Percentiles rank a stretch among this genome's conserved stretches.
These are phyloP conservation scores for Drechslera avenae DNA, from an alignment of 2,329 filamentous ascomycete genomes.

Conservation along the genomic window DNA sequence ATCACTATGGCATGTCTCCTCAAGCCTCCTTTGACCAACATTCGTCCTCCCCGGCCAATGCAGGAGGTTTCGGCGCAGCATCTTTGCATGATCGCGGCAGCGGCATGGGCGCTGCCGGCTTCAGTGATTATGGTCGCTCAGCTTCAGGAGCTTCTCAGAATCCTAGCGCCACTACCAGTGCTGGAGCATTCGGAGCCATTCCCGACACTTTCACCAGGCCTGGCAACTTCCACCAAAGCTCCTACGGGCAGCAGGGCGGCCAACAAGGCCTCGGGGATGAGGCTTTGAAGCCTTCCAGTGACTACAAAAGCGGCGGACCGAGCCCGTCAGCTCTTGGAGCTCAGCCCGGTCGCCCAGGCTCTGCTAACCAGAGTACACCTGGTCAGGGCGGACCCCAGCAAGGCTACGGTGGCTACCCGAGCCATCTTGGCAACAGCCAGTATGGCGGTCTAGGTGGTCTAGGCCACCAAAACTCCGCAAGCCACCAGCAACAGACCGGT, in stretches of 20 bases:
- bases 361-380: constrained; percentile 63
- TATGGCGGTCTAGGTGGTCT: constrained; percentile 61
- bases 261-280: constrained; percentile 56
- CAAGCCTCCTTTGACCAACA: constrained; percentile 66
- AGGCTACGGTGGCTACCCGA: constrained; percentile 62
- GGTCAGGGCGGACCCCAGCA: constrained; percentile 61
- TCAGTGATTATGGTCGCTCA: constrained; percentile 65
- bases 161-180: constrained; percentile 55
- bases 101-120: constrained; percentile 52
- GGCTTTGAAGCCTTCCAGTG: constrained; percentile 61
- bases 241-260: constrained; percentile 54
- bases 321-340: constrained; percentile 63
- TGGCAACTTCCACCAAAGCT: constrained; percentile 59
- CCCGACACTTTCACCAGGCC: constrained; percentile 66
- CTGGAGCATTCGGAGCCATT: constrained; percentile 58
- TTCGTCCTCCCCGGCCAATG: constrained; percentile 67
- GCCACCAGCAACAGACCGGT: constrained; percentile 50
- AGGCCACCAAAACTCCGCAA: constrained; percentile 54
- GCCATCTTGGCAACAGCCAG: constrained; percentile 55
- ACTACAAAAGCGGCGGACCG: constrained; percentile 61
- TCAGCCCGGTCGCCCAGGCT: constrained; percentile 67
- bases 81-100: constrained; percentile 55
- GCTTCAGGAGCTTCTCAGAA: constrained; percentile 63
- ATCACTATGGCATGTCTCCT: constrained; percentile 63
- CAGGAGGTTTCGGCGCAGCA: constrained; percentile 56